Percentiles rank a stretch among this genome's conserved stretches.
Conservation (phyloP, 208 protist genomes). For the Leishmania aethiopica region DNA sequence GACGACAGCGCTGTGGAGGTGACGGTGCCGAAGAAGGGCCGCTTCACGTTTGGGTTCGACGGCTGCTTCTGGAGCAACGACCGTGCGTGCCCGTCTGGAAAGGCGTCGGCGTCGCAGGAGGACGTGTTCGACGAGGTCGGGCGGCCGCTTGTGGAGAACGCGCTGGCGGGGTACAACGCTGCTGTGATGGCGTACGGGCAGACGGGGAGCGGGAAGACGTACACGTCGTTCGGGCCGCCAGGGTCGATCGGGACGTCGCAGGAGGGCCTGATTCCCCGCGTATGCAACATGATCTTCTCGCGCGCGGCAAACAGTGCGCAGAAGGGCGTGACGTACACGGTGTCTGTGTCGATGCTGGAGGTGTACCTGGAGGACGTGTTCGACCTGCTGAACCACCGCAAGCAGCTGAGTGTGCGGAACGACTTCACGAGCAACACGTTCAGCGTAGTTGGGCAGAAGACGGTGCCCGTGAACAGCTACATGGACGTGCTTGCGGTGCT, state of each 20-base stretch:
- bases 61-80: slow-evolving; percentile 93
- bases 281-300: slow-evolving; percentile 69
- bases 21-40: slow-evolving; percentile 69
- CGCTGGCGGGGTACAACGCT: slow-evolving; percentile 83
- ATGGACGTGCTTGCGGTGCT: slow-evolving; percentile 65
- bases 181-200: slow-evolving; percentile 93
- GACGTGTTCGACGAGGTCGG: slow-evolving; percentile 93
- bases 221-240: slow-evolving; percentile 83
- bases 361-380: slow-evolving; percentile 91
- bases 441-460: slow-evolving; percentile 57
- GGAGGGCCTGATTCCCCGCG: slow-evolving; percentile 86
- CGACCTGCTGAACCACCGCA: slow-evolving; percentile 79
- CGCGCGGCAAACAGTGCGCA: slow-evolving; percentile 70
- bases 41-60: slow-evolving; percentile 91
- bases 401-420: slow-evolving; percentile 83
- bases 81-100: slow-evolving; percentile 41
- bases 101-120: slow-evolving; percentile 63
- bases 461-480: not conserved
- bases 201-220: slow-evolving; percentile 92
- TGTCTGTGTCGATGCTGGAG: slow-evolving; percentile 64
- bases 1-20: slow-evolving; percentile 72
- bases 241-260: slow-evolving; percentile 38
- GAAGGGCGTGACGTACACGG: slow-evolving; percentile 88
- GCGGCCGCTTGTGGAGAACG: slow-evolving; percentile 87
- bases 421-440: slow-evolving; percentile 88